Evolutionary conservation across 805 yeast genomes (phyloP), one percentile per base, ranked within the genome.

Genomic region (Sporopachydermia quercuum): DNA sequence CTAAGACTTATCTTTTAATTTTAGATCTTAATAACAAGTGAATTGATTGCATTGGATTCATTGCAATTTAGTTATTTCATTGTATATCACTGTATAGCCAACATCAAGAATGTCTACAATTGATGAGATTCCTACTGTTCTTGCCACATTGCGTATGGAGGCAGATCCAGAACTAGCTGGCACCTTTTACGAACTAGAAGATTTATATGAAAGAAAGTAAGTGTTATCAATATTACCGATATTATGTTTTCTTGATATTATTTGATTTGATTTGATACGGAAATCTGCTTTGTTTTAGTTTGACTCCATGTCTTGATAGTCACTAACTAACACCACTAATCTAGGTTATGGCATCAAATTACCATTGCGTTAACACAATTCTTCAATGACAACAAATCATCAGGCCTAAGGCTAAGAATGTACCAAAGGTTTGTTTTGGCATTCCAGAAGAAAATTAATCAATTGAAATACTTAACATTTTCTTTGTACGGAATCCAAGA

Each of bases 341-440:
- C 34, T 16, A 55, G 57, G 58, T 70, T 89, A 55, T 91, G 96
- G 96, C 93, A 80, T 62, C 97, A 91, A 64, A 70, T 91, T 54
- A 83, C 96, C 2, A 71, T 73, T 44, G 60, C 73, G 4, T 63
- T 91, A 42, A 60, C 62, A 27, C 69, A 68, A 45, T 71, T 87
- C 53, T 89, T 74, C 61, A 63, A 62, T 35, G 64, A 67, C 41
- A 67, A 73, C 5, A 65, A 64, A 18, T 66, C 81, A 11, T 59
- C 56, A 30, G 61, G 70, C 1, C 58, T 83, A 42, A 72, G 89
- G 48, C 56, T 77, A 49, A 73, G 76, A 46, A 60, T 89, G 40
- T 89, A 71, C 58, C 74, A 75, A 42, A 72, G 71, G 45, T 86
- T 91, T 56, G 72, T 91, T 40, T 51, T 68, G 15, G 68, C 68